These are phyloP conservation scores for Parmelia sp. DNA, from an alignment of 495 filamentous ascomycete genomes.

Conservation along the genomic window DNA sequence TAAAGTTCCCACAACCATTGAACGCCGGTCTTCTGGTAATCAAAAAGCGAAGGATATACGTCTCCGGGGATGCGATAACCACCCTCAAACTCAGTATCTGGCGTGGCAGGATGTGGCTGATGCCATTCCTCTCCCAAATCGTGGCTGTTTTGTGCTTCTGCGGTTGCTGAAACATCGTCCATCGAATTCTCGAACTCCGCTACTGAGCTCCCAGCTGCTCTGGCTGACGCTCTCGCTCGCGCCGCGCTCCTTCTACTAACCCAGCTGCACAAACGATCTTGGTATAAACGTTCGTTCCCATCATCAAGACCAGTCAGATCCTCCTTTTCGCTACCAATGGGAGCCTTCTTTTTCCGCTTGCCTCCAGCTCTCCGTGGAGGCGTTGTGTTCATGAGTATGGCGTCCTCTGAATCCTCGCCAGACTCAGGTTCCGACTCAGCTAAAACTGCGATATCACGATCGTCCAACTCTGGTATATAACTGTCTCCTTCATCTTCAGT, in stretches of 20 bases:
- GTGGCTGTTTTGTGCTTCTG: constrained; percentile 4
- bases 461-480: constrained; percentile 36
- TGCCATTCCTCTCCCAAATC: constrained; percentile 64
- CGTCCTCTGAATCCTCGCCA: constrained; percentile 31
- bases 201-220: background rate
- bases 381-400: constrained; percentile 20
- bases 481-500: constrained; percentile 43
- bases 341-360: constrained; percentile 39
- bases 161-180: background rate
- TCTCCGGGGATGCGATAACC: constrained; percentile 82
- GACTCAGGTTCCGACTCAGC: constrained; percentile 17
- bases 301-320: constrained; percentile 80
- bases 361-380: constrained; percentile 27
- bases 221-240: constrained; percentile 40
- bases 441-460: constrained; percentile 25
- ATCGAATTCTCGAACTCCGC: background rate
- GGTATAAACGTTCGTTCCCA: constrained; percentile 80
- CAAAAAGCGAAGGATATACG: constrained; percentile 81
- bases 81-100: constrained; percentile 65
- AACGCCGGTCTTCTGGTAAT: constrained; percentile 92
- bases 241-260: constrained; percentile 59
- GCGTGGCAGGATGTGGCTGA: constrained; percentile 71
- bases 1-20: constrained; percentile 97
- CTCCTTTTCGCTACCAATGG: constrained; percentile 43
- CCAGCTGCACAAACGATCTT: constrained; percentile 71